Base-by-base conservation (phyloP, 164 flowering plant species). In the Chimonanthus salicifolius region DNA sequence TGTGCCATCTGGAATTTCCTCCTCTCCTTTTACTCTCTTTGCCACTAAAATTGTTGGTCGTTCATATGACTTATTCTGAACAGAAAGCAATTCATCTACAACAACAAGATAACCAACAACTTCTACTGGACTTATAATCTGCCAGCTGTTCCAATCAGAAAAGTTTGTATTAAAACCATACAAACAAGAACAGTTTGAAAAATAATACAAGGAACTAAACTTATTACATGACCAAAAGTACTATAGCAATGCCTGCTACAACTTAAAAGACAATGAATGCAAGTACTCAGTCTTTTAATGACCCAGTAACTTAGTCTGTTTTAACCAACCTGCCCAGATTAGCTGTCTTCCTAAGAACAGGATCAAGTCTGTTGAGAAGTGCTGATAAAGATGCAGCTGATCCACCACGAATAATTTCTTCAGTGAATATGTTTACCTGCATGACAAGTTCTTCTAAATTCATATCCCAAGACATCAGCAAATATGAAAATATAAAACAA, bases 321-420 rank as follows among this genome's bases (percentile, higher is more conserved):
- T 33, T 47, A 77, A 64, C 49, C 67, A 78, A 93, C 99, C 98
- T 95, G 78, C 99, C 99, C 48, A 95, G 79, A 79, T 93, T 80
- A 76, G 99, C 98, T 54, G 91, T 88, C 82, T 87, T 75, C 69
- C 98, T 82, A 78, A 93, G 94, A 85, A 93, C 85, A 62, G 99
- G 99, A 83, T 93, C 97, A 74, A 95, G 93, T 78, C 98, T 85
- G 82, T 92, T 93, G 78, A 95, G 85, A 76, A 95, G 97, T 71
- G 86, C 77, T 45, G 99, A 95, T 64, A 95, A 83, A 49, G 98
- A 88, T 71, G 98, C 98, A 78, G 98, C 99, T 62, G 99, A 92
- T 80, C 99, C 99, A 79, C 97, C 92, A 77, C 99, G 96, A 67
- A 95, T 89, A 50, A 95, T 86, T 84, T 95, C 99, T 83, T 95